Base-by-base conservation (phyloP, 2,329 filamentous ascomycete species). In the Mariannaea sp. region DNA sequence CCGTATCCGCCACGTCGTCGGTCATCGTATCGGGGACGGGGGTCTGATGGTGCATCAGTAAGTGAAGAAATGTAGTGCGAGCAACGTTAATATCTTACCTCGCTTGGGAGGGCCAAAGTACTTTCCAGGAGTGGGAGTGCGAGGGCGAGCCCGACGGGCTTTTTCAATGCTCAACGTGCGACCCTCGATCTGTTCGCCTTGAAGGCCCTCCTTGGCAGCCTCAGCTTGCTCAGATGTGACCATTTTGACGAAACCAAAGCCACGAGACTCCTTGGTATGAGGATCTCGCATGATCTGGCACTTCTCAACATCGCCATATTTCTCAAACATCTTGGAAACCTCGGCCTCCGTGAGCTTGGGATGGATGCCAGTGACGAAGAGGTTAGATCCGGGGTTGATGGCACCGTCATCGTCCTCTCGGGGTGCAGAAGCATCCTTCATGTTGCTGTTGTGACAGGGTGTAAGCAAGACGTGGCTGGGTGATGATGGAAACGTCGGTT, bases 281-380 rank as follows among this genome's bases (percentile, higher is more conserved):
- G 94, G 94, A 71, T 99, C 94, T 70, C 93, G 86, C 94, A 99
- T 99, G 78, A 99, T 99, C 75, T 97, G 95, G 80, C 93, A 97
- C 78, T 95, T 97, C 78, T 97, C 93, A 46, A 99, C 94, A 71
- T 96, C 92, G 65, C 94, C 94, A 69, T 97, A 97, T 77, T 97
- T 99, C 78, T 97, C 92, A 70, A 99, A 99, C 62, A 99, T 87
- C 73, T 92, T 92, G 49, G 89, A 89, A 57, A 99, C 90, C 71
- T 97, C 94, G 13, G 87, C 83, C 74, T 99, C 94, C 41, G 84
- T 87, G 62, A 99, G 84, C 68, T 90, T 89, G 53, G 94, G 94
- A 73, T 97, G 92, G 63, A 99, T 99, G 66, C 94, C 94, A 60
- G 94, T 99, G 63, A 99, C 94, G 74, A 99, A 99, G 55, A 99